phyloP scores from a whole-genome alignment of 768 basidiomycete species.

The Chalciporus piperatus region DNA sequence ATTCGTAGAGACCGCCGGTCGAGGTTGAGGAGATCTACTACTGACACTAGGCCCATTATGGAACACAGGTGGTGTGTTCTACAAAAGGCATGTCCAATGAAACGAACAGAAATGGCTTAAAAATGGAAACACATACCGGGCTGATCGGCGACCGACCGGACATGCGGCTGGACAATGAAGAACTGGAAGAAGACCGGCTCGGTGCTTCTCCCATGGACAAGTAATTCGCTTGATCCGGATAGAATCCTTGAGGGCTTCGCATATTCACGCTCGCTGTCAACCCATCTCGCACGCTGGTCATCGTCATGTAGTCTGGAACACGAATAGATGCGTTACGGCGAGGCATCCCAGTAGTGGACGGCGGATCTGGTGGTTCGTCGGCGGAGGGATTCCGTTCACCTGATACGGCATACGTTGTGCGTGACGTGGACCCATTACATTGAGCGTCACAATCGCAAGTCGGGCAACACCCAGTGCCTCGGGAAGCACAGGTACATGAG shows the following conservation, averaged over 20 bases:
- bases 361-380: slow-evolving; percentile 11
- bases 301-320: slow-evolving; percentile 32
- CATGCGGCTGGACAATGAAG: slow-evolving; percentile 32
- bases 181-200: slow-evolving; percentile 33
- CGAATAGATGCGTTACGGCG: slow-evolving; percentile 22
- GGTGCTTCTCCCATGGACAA: slow-evolving; percentile 22
- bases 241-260: slow-evolving; percentile 19
- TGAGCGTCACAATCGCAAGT: slow-evolving; percentile 29
- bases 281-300: slow-evolving; percentile 31
- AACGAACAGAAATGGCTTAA: neutral
- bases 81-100: neutral
- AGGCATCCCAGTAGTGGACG: slow-evolving; percentile 4
- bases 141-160: slow-evolving; percentile 31
- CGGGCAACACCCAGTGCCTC: slow-evolving; percentile 30
- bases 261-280: slow-evolving; percentile 23
- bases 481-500: slow-evolving; percentile 32
- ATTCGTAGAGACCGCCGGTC: slow-evolving; percentile 12
- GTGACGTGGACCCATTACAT: slow-evolving; percentile 19
- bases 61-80: slow-evolving; percentile 27
- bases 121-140: slow-evolving; percentile 15
- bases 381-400: slow-evolving; percentile 32
- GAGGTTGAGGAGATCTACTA: slow-evolving; percentile 20
- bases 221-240: slow-evolving; percentile 23
- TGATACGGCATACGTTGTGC: slow-evolving; percentile 29
- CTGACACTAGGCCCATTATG: slow-evolving; percentile 12